Percentiles rank a stretch among this genome's conserved stretches.
Evolutionary conservation across 306 rosid species (phyloP).

Genomic region (Rubus parviflorus): DNA sequence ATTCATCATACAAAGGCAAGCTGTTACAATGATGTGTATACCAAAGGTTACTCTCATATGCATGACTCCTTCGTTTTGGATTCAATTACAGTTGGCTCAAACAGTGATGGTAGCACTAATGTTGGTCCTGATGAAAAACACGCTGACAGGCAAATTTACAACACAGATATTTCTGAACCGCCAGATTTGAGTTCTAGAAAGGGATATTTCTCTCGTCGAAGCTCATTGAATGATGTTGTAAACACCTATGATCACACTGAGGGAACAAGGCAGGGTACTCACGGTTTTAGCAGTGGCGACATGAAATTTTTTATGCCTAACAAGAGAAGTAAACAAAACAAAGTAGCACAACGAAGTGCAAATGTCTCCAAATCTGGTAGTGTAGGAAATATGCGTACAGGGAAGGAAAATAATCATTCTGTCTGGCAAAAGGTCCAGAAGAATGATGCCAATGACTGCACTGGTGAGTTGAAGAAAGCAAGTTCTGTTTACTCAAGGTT

Average conservation of each 20-base stretch:
- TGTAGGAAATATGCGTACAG: conserved; percentile 37
- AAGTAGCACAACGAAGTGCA: conserved; percentile 37
- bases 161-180: conserved; percentile 27
- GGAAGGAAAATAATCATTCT: conserved; percentile 68
- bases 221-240: conserved; percentile 22
- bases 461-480: conserved; percentile 46
- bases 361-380: conserved; percentile 47
- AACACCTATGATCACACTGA: conserved; percentile 38
- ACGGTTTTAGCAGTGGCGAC: conserved; percentile 33
- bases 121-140: conserved; percentile 31
- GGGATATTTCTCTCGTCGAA: conserved; percentile 33
- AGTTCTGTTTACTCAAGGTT: conserved; percentile 36
- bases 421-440: conserved; percentile 89
- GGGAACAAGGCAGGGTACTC: conserved; percentile 35
- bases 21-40: conserved; percentile 31
- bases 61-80: conserved; percentile 42
- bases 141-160: conserved; percentile 33
- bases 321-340: conserved; percentile 58
- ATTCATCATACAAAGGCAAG: conserved; percentile 21
- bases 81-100: conserved; percentile 43
- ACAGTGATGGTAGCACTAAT: conserved; percentile 37
- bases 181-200: conserved; percentile 32
- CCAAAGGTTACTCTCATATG: conserved; percentile 18
- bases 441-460: conserved; percentile 38
- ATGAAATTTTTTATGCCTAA: conserved; percentile 15